Conservation (phyloP, 2,329 filamentous ascomycete genomes). For the Kalaharituber pfeilii region DNA sequence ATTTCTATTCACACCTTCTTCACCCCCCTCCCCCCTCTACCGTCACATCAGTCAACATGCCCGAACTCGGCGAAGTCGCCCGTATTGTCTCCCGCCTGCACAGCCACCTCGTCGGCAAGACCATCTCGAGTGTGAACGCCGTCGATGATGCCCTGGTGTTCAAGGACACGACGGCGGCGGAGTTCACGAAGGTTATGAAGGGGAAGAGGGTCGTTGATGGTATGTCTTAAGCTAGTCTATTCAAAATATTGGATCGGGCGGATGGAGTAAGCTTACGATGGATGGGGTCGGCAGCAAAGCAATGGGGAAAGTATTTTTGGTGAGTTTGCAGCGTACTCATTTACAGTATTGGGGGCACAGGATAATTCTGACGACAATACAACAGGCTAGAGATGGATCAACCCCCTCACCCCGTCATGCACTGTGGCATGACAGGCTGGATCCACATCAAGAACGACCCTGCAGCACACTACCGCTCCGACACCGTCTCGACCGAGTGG, state of each 20-base stretch:
- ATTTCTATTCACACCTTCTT: too few species aligned
- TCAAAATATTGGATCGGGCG: too few species aligned
- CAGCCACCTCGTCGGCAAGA: conserved; percentile 69
- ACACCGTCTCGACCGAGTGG: conserved; percentile 38
- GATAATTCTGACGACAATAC: neutral
- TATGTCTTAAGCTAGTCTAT: too few species aligned
- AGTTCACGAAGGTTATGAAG: conserved; percentile 54
- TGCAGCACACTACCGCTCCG: conserved; percentile 61
- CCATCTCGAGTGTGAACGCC: conserved; percentile 50
- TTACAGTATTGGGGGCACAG: too few species aligned
- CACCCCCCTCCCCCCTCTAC: too few species aligned
- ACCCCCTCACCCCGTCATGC: conserved; percentile 74
- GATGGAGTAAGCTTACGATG: too few species aligned
- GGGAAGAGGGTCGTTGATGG: conserved; percentile 50
- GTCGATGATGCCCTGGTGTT: conserved; percentile 73
- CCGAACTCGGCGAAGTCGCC: conserved; percentile 42
- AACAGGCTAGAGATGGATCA: conserved; percentile 50
- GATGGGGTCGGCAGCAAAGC: too few species aligned
- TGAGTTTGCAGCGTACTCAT: conserved; percentile 24
- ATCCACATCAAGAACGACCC: conserved; percentile 66
- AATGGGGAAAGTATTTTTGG: conserved; percentile 97
- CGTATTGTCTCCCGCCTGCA: conserved; percentile 49
- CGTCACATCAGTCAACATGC: too few species aligned
- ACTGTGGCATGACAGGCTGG: conserved; percentile 59
- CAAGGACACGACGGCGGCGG: conserved; percentile 64